Evolutionary conservation across 805 yeast genomes (phyloP).

Genomic region (Kluyveromyces nonfermentans): DNA sequence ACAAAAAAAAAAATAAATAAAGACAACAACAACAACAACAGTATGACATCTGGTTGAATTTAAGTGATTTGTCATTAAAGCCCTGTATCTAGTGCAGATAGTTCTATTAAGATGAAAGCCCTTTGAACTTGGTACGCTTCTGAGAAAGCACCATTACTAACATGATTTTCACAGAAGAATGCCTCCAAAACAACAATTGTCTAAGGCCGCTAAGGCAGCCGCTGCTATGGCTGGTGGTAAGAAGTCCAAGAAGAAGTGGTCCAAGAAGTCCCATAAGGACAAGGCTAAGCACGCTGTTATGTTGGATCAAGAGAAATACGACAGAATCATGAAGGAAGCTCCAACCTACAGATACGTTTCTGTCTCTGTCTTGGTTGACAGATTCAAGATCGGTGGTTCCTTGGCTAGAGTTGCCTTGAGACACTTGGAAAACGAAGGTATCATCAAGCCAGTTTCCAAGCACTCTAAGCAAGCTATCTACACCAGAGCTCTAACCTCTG

Average conservation of each 20-base stretch:
- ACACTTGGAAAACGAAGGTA: constrained; percentile 92
- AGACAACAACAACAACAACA: too few relatives aligned
- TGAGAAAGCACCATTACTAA: background rate
- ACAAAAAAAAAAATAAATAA: too few relatives aligned
- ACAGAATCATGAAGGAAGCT: constrained; percentile 98
- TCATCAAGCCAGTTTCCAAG: constrained; percentile 85
- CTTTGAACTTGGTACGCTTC: background rate
- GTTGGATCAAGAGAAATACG: constrained; percentile 97
- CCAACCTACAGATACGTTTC: constrained; percentile 98
- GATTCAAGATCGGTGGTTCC: constrained; percentile 99
- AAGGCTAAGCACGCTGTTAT: constrained; percentile 97
- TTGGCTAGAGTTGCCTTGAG: constrained; percentile 95
- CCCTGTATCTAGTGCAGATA: too few relatives aligned
- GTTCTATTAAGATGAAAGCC: too few relatives aligned
- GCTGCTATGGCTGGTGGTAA: constrained; percentile 99
- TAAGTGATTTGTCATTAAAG: too few relatives aligned
- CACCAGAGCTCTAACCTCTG: constrained; percentile 70
- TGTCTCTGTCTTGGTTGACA: constrained; percentile 96
- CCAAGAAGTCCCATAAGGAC: constrained; percentile 99
- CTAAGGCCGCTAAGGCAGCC: constrained; percentile 99
- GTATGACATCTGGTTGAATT: too few relatives aligned
- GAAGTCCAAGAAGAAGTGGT: constrained; percentile 99
- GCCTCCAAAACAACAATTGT: constrained; percentile 99
- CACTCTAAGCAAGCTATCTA: constrained; percentile 97
- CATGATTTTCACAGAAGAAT: constrained; percentile 37